Base-by-base conservation (phyloP, 805 yeast genomes). In the Candida corydali region DNA sequence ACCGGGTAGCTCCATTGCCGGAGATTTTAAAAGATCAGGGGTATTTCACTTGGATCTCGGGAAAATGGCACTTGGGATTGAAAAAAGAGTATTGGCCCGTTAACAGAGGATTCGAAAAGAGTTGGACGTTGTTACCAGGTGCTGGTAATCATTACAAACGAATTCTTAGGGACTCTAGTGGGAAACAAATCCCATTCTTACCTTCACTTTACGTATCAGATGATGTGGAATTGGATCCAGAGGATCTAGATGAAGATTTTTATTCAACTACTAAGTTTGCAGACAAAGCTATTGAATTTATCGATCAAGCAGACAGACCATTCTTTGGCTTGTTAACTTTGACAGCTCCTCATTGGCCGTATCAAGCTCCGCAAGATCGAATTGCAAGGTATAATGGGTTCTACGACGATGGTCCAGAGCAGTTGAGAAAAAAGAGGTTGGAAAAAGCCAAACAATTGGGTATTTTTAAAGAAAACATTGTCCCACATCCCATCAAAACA, bases 261-360 rank as follows among this genome's bases (percentile, higher is more conserved):
- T 74, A 73, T 51, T 61, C 70, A 25, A 61, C 77, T 2, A 54
- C 63, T 14, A 61, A 50, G 39, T 75, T 63, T 50, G 73, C 78
- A 10, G 63, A 63, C 34, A 69, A 62, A 42, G 65, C 62, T 9
- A 40, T 75, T 27, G 69, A 64, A 18, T 65, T 54, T 29, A 48
- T 70, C 37, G 47, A 54, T 32, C 44, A 51, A 10, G 37, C 43
- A 3, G 72, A 58, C n/a, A 57, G 71, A 45, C 82, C 82, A 8
- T 77, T 73, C 42, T 72, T 76, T 39, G 76, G 78, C 3, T 53
- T 62, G 17, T 55, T 78, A 39, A 77, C 82, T 5, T 76, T 73
- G 46, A 75, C 81, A 4, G 82, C 83, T 1, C 83, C 82, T 3
- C 82, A 77, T 49, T 78, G 83, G 82, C 83, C 83, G 8, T 65